Percentiles rank a stretch among this genome's conserved stretches.
Conservation (phyloP, 208 protist genomes). For the Herpetomonas muscarum region DNA sequence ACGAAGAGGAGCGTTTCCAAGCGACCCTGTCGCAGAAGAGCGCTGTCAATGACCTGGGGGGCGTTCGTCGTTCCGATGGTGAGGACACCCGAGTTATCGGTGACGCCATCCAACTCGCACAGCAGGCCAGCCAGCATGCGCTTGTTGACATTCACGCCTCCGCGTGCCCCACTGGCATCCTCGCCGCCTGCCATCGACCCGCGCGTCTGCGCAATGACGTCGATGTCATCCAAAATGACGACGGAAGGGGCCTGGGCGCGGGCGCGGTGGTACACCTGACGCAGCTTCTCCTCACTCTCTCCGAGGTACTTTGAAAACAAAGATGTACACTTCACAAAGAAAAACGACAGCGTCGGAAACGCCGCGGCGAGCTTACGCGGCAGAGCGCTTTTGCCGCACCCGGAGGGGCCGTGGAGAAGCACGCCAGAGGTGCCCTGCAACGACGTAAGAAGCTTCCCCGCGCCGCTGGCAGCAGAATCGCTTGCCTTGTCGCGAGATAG, state of each 20-base stretch:
- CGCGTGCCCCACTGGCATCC: constrained; percentile 10
- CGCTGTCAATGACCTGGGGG: constrained; percentile 86
- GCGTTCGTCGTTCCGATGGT: constrained; percentile 86
- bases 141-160: constrained; percentile 45
- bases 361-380: constrained; percentile 24
- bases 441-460: constrained; percentile 24
- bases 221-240: constrained; percentile 85
- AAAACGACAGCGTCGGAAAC: constrained; percentile 46
- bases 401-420: constrained; percentile 77
- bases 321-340: constrained; percentile 63
- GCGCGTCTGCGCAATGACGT: constrained; percentile 71
- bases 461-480: neutral
- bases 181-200: constrained; percentile 21
- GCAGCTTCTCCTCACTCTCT: constrained; percentile 83
- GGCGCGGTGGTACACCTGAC: constrained; percentile 65
- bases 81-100: constrained; percentile 81
- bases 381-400: constrained; percentile 76
- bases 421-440: constrained; percentile 64
- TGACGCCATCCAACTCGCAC: constrained; percentile 97
- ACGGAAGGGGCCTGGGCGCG: constrained; percentile 61
- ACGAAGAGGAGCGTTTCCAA: constrained; percentile 78
- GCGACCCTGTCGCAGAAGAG: constrained; percentile 95
- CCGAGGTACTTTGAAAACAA: constrained; percentile 90
- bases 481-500: constrained; percentile 6
- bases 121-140: constrained; percentile 95